Percentiles rank a stretch among this genome's conserved stretches.
phyloP scores from a whole-genome alignment of 2,329 filamentous ascomycete genomes.

The Ophiostoma himal-ulmi region DNA sequence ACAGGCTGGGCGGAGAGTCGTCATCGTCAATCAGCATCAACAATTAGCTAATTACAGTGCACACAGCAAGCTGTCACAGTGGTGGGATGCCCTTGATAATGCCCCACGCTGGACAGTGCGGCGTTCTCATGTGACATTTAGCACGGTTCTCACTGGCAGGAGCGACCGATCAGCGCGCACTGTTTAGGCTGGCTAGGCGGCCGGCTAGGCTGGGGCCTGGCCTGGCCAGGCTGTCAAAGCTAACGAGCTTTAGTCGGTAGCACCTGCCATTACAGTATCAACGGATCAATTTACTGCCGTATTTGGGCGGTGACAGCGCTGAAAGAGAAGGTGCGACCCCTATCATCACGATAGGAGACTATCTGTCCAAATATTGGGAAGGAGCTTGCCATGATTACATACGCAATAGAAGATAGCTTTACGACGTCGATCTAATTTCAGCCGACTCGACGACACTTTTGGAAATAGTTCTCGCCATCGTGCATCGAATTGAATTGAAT shows the following conservation, averaged over 20 bases:
- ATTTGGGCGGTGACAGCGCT: slow-evolving; percentile 20
- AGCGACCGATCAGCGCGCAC: background rate
- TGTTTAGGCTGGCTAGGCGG: slow-evolving; percentile 1
- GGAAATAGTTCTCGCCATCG: background rate
- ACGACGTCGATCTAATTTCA: background rate
- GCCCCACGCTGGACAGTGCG: slow-evolving; percentile 22
- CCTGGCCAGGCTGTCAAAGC: background rate
- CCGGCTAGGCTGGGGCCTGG: background rate
- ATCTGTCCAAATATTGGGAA: background rate
- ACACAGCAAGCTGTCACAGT: background rate
- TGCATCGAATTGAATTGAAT: background rate
- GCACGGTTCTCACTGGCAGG: background rate
- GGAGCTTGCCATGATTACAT: slow-evolving; percentile 5
- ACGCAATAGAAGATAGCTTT: background rate
- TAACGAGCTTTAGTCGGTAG: background rate
- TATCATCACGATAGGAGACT: slow-evolving; percentile 15
- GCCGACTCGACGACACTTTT: background rate
- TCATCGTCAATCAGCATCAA: background rate
- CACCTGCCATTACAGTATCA: slow-evolving; percentile 11
- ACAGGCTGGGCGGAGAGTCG: slow-evolving; percentile 10
- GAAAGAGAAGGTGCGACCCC: slow-evolving; percentile 13
- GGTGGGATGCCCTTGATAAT: slow-evolving; percentile 14
- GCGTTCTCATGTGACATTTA: slow-evolving; percentile 8
- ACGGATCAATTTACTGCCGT: slow-evolving; percentile 20
- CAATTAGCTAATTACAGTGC: background rate